Evolutionary conservation across 2,329 filamentous ascomycete species (phyloP), one percentile per base, ranked within the genome.

Genomic region (Fusarium temperatum): DNA sequence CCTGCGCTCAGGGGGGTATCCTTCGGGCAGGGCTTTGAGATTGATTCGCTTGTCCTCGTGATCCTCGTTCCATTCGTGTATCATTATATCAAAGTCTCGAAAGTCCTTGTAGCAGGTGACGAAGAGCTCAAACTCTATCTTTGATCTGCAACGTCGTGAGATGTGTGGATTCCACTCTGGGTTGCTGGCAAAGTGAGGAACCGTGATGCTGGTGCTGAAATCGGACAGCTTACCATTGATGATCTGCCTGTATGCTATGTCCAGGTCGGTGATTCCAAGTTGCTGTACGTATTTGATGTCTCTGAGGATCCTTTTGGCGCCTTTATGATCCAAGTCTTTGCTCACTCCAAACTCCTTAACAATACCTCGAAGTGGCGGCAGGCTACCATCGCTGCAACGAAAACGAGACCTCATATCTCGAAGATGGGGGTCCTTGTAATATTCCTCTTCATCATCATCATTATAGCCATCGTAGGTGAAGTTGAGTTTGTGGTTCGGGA

Each of bases 141-240:
- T 20, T 15, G 54, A 32, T n/a, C 22, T 44, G 54, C 60, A 24
- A 15, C 36, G 32, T 11, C 38, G 66, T 12, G 41, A 32, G 18
- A 72, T 38, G 12, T 44, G 32, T 8, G 53, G 57, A 24, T 58
- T 67, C 41, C 62, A 36, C 53, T 72, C 67, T 6, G 54, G 62
- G 17, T 30, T 67, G 12, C 45, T 76, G 14, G 72, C 14, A 35
- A 66, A 75, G 58, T 80, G 78, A 18, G 78, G 78, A 13, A 66
- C 22, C 11, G 78, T 80, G 26, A 78, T 54, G 53, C 76, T 60
- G 10, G 39, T 72, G 67, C 77, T 79, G 48, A 80, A 77, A 63
- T 80, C 75, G 56, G 58, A 35, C 6, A 77, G 5, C 48, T 78
- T 79, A 55, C 71, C 65, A 61, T 54, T 61, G 59, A 78, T 64